Percentiles rank a stretch among this genome's conserved stretches.
Conservation (phyloP, 768 basidiomycete genomes). For the Favolaschia claudopus region DNA sequence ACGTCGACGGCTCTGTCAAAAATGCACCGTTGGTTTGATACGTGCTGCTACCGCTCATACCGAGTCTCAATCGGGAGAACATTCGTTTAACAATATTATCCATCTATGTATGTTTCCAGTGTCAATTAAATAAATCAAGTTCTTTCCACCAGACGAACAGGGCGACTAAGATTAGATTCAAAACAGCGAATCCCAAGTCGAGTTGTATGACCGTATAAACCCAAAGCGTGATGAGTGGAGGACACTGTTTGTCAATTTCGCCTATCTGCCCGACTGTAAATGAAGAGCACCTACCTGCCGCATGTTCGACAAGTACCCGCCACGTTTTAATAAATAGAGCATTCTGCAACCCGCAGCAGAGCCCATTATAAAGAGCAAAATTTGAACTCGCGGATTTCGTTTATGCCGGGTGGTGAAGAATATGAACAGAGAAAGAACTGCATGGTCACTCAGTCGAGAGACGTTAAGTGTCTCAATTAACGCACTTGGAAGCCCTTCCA, state of each 20-base stretch:
- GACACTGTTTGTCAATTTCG: constrained; percentile 54
- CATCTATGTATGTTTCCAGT: too few relatives aligned
- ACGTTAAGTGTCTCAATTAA: constrained; percentile 19
- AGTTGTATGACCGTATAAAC: constrained; percentile 77
- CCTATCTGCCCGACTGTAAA: neutral
- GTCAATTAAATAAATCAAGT: constrained; percentile 54
- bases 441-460: too few relatives aligned
- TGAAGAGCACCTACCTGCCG: constrained; percentile 60
- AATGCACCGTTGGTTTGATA: constrained; percentile 6
- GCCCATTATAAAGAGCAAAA: constrained; percentile 65
- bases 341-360: constrained; percentile 66
- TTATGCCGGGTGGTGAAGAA: constrained; percentile 83
- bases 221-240: constrained; percentile 83
- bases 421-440: constrained; percentile 78
- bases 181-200: constrained; percentile 65
- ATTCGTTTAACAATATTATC: neutral
- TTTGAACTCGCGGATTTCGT: constrained; percentile 57
- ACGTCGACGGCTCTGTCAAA: constrained; percentile 11
- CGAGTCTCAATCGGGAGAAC: neutral
- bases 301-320: constrained; percentile 77
- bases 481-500: constrained; percentile 78
- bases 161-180: constrained; percentile 61
- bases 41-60: neutral
- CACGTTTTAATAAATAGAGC: constrained; percentile 74
- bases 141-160: constrained; percentile 70